Evolutionary conservation across 495 filamentous ascomycete genomes (phyloP).

Genomic region (Amorphotheca resinae): DNA sequence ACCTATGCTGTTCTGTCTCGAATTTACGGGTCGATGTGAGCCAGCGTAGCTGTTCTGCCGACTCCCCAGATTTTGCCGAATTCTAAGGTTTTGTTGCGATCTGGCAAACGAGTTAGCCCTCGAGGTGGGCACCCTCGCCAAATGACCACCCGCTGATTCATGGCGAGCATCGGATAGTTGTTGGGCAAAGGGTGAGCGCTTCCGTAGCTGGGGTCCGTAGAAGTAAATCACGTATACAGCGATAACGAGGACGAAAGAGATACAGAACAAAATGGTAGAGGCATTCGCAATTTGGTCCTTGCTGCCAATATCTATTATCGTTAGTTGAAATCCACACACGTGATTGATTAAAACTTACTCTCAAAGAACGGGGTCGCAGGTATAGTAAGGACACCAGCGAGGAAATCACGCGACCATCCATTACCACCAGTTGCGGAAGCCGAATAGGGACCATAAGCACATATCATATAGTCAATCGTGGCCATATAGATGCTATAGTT

Average conservation of each 20-base stretch:
- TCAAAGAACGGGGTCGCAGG: conserved; percentile 58
- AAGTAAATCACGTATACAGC: conserved; percentile 71
- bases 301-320: conserved; percentile 39
- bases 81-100: conserved; percentile 37
- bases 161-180: conserved; percentile 42
- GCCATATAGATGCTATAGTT: conserved; percentile 70
- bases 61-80: conserved; percentile 33
- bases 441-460: conserved; percentile 63
- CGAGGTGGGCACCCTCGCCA: conserved; percentile 30
- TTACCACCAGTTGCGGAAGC: conserved; percentile 70
- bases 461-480: conserved; percentile 80
- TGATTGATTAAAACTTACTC: conserved; percentile 11
- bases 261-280: conserved; percentile 57
- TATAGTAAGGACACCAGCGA: conserved; percentile 67
- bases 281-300: conserved; percentile 50
- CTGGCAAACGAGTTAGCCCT: conserved; percentile 34
- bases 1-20: background rate
- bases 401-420: conserved; percentile 60
- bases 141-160: conserved; percentile 29
- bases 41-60: conserved; percentile 22
- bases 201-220: conserved; percentile 55
- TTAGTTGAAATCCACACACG: too few species aligned
- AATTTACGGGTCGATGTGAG: background rate
- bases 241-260: conserved; percentile 55
- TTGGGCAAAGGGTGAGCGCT: conserved; percentile 63